Conservation (phyloP, 306 rosid species). For the Echinosophora koreensis region DNA sequence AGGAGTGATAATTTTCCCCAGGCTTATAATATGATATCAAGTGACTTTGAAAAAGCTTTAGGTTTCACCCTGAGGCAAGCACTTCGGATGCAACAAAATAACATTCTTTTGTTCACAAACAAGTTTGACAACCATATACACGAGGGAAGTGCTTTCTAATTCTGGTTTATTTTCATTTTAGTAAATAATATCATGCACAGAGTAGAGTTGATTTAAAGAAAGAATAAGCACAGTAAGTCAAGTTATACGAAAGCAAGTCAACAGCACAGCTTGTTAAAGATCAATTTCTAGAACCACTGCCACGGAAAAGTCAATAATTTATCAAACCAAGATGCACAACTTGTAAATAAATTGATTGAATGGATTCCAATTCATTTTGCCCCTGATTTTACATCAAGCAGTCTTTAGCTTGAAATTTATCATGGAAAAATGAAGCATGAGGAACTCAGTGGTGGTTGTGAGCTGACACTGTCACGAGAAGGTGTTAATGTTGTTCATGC, state of each 20-base stretch:
- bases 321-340: neutral
- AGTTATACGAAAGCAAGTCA: neutral
- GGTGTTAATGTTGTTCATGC: neutral
- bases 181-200: neutral
- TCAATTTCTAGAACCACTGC: neutral
- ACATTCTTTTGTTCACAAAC: neutral
- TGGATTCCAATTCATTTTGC: slow-evolving; percentile 11
- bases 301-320: neutral
- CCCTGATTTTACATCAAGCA: neutral
- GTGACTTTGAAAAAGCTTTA: neutral
- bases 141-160: neutral
- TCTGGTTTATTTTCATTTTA: neutral
- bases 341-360: neutral
- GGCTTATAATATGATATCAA: slow-evolving; percentile 31
- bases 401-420: neutral
- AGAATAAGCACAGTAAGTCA: neutral
- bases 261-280: neutral
- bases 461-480: neutral
- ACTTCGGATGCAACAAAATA: neutral
- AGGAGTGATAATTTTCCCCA: neutral
- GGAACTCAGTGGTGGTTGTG: slow-evolving; percentile 1
- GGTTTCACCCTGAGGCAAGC: neutral
- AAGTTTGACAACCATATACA: neutral
- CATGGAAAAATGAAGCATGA: neutral
- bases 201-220: neutral